phyloP scores from a whole-genome alignment of 345 rosid genomes.

The Linum usitatissimum region DNA sequence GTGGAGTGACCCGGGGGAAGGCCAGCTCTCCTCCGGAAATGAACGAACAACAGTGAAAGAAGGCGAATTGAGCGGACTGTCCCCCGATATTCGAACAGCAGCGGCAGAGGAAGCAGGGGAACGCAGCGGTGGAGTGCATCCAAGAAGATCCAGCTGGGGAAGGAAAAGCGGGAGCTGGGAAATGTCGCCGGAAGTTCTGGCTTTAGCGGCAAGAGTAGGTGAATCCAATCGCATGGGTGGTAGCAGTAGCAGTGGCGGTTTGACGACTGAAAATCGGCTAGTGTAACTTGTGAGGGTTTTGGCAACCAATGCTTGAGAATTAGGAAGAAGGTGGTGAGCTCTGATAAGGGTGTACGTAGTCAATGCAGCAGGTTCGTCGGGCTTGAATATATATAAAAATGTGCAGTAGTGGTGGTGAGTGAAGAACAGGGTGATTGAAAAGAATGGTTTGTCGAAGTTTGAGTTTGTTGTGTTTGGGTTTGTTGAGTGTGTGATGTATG shows the following conservation, averaged over 20 bases:
- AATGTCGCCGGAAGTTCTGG: slow-evolving; percentile 77
- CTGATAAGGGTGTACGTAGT: slow-evolving; percentile 10
- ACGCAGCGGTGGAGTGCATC: slow-evolving; percentile 44
- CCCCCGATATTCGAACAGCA: slow-evolving; percentile 56
- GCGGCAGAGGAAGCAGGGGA: slow-evolving; percentile 50
- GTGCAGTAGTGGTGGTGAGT: background rate
- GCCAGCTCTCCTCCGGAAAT: slow-evolving; percentile 37
- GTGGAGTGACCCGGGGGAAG: slow-evolving; percentile 69
- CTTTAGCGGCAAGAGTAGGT: slow-evolving; percentile 82
- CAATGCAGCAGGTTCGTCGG: background rate
- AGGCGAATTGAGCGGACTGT: slow-evolving; percentile 60
- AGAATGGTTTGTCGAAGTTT: slow-evolving; percentile 20
- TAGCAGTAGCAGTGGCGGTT: slow-evolving; percentile 44
- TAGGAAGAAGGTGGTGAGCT: slow-evolving; percentile 11
- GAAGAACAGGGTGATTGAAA: slow-evolving; percentile 8
- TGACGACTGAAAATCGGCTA: slow-evolving; percentile 41
- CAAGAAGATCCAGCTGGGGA: slow-evolving; percentile 73
- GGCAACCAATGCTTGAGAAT: slow-evolving; percentile 12
- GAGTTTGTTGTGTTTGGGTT: slow-evolving; percentile 22
- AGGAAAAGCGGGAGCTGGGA: slow-evolving; percentile 78
- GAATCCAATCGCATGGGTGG: slow-evolving; percentile 56
- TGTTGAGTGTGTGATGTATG: slow-evolving; percentile 33
- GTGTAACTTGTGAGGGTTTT: slow-evolving; percentile 24
- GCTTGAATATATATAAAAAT: background rate
- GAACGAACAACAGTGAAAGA: slow-evolving; percentile 64